These are phyloP conservation scores for Ascochyta koolunga DNA, from an alignment of 2,329 filamentous ascomycete species.

Conservation along the genomic window DNA sequence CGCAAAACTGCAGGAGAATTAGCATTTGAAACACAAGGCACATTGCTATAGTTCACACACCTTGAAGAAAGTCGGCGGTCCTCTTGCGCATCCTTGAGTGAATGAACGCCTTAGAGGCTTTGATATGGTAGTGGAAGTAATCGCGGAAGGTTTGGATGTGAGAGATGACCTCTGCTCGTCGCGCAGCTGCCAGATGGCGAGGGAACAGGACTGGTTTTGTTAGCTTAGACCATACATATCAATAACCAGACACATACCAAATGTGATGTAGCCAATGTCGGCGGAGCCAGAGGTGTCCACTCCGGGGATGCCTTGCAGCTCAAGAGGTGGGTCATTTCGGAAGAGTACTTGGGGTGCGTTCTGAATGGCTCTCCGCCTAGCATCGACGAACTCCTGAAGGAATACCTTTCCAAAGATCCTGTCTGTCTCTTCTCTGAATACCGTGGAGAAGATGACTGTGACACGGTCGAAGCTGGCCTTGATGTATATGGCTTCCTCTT, in stretches of 20 bases:
- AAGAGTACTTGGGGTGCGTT: constrained; percentile 98
- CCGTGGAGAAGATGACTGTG: constrained; percentile 97
- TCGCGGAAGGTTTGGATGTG: constrained; percentile 99
- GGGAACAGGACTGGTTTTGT: constrained; percentile 80
- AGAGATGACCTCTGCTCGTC: constrained; percentile 93
- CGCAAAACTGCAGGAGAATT: constrained; percentile 74
- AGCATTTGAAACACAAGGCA: constrained; percentile 30
- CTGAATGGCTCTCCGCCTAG: constrained; percentile 90
- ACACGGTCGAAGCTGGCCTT: constrained; percentile 97
- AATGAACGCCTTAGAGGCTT: constrained; percentile 98
- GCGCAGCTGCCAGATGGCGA: constrained; percentile 86
- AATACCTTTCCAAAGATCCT: constrained; percentile 98
- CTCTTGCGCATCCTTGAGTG: constrained; percentile 97
- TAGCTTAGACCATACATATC: constrained; percentile 19
- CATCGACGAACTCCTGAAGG: constrained; percentile 97
- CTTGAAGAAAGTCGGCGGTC: constrained; percentile 97
- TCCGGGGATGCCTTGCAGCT: constrained; percentile 86
- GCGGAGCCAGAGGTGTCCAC: constrained; percentile 73
- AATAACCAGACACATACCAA: constrained; percentile 66
- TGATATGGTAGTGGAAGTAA: constrained; percentile 99
- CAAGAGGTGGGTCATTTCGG: constrained; percentile 90
- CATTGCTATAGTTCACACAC: constrained; percentile 55
- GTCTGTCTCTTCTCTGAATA: constrained; percentile 98
- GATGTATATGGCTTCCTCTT: constrained; percentile 98
- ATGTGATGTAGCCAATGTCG: constrained; percentile 96